phyloP scores from a whole-genome alignment of 2,329 filamentous ascomycete genomes.

The Lasiodiplodia hormozganensis region DNA sequence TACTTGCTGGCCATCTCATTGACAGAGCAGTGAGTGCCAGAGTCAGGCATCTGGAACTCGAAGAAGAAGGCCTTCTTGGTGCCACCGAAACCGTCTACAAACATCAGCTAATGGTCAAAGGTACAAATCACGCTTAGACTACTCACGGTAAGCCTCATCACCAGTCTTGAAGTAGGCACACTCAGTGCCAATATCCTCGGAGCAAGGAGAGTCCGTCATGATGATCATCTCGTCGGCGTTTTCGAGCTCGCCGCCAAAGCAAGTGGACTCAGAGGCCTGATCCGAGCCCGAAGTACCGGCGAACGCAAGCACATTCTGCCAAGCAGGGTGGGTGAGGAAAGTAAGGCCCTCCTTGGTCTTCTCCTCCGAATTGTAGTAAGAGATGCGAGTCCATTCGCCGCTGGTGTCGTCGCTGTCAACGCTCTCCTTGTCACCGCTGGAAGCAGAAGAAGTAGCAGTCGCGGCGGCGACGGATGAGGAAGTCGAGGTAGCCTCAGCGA shows the following conservation, averaged over 20 bases:
- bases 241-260: constrained; percentile 55
- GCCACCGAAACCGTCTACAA: constrained; percentile 72
- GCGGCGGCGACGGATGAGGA: constrained; percentile 23
- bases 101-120: constrained; percentile 4
- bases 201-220: constrained; percentile 52
- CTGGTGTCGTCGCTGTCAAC: constrained; percentile 5
- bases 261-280: constrained; percentile 55
- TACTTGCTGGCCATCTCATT: constrained; percentile 43
- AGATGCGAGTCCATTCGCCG: constrained; percentile 41
- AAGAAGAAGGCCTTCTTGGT: constrained; percentile 75
- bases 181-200: constrained; percentile 27
- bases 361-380: constrained; percentile 43
- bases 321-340: constrained; percentile 14
- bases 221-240: constrained; percentile 46
- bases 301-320: constrained; percentile 8
- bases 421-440: constrained; percentile 32
- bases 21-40: constrained; percentile 56
- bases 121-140: too few species aligned
- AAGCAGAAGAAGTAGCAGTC: constrained; percentile 31
- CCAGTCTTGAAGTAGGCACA: constrained; percentile 29
- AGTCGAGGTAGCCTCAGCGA: neutral
- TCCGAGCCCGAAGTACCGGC: constrained; percentile 49
- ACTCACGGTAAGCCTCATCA: constrained; percentile 29
- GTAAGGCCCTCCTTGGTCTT: constrained; percentile 20
- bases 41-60: constrained; percentile 74